Conservation (phyloP, 495 filamentous ascomycete species). For the Penicillium steckii region DNA sequence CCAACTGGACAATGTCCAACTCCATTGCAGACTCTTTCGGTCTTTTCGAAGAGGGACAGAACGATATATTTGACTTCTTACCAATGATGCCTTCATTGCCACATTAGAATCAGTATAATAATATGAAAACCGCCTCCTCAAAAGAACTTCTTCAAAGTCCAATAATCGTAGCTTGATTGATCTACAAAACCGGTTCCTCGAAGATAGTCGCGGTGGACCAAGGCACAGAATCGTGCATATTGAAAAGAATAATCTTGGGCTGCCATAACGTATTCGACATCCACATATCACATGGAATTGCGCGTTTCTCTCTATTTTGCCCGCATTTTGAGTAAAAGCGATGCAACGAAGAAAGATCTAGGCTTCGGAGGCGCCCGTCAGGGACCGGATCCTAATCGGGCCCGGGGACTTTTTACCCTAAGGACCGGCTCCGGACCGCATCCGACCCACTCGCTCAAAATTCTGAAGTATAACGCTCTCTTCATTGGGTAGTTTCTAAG, state of each 20-base stretch:
- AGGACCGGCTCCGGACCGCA: constrained; percentile 29
- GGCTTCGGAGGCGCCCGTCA: constrained; percentile 12
- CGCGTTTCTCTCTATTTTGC: background rate
- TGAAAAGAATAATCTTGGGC: constrained; percentile 9
- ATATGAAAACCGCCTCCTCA: background rate
- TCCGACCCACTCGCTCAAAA: constrained; percentile 18
- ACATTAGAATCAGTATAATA: constrained; percentile 13
- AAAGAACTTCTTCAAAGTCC: too few species aligned
- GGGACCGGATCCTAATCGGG: constrained; percentile 27
- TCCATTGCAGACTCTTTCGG: constrained; percentile 46
- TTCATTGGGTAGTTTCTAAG: constrained; percentile 18
- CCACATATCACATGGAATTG: constrained; percentile 12
- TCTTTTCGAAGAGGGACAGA: constrained; percentile 45
- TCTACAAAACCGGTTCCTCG: background rate
- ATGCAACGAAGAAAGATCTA: constrained; percentile 9
- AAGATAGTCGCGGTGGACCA: background rate
- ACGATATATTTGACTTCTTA: constrained; percentile 45
- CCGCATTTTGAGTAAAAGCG: background rate
- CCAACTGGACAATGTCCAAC: constrained; percentile 43
- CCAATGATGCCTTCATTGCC: constrained; percentile 43
- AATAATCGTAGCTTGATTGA: background rate
- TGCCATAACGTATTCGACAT: constrained; percentile 4
- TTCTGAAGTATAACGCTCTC: constrained; percentile 16
- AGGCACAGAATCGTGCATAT: background rate
- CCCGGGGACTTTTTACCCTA: constrained; percentile 20